Evolutionary conservation across 306 rosid species (phyloP).

Genomic region (Sechiopsis laciniata): DNA sequence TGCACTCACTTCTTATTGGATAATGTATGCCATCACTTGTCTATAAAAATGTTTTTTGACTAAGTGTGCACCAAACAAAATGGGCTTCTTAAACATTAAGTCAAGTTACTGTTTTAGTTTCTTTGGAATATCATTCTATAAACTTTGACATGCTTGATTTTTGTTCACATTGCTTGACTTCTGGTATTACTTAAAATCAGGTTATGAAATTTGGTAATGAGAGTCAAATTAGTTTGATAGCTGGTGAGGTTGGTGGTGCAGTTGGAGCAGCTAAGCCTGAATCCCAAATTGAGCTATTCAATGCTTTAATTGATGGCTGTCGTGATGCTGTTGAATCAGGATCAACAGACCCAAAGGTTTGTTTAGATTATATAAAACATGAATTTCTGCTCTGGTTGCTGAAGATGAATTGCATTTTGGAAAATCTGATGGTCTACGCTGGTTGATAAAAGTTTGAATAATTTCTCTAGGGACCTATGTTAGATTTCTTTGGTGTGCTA

Average conservation of each 20-base stretch:
- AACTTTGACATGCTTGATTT: constrained; percentile 19
- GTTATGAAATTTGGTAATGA: constrained; percentile 90
- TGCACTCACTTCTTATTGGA: neutral
- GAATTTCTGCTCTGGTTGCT: constrained; percentile 16
- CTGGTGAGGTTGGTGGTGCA: constrained; percentile 79
- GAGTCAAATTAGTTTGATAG: constrained; percentile 70
- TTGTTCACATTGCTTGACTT: neutral
- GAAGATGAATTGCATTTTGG: constrained; percentile 15
- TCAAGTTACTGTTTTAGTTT: neutral
- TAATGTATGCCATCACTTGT: neutral
- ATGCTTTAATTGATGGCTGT: constrained; percentile 80
- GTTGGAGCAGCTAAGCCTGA: constrained; percentile 60
- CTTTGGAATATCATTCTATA: neutral
- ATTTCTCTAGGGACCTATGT: constrained; percentile 76
- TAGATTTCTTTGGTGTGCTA: constrained; percentile 91
- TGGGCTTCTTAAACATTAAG: neutral
- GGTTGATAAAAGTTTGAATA: constrained; percentile 28
- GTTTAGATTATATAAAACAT: constrained; percentile 19
- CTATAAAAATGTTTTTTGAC: neutral
- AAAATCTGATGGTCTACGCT: constrained; percentile 18
- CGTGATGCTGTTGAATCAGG: constrained; percentile 74
- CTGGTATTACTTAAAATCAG: constrained; percentile 34
- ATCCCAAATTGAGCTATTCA: constrained; percentile 71
- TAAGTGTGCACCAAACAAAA: neutral
- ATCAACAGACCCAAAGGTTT: constrained; percentile 76